Evolutionary conservation across 164 flowering plant genomes (phyloP).

Genomic region (Tinospora cordifolia): DNA sequence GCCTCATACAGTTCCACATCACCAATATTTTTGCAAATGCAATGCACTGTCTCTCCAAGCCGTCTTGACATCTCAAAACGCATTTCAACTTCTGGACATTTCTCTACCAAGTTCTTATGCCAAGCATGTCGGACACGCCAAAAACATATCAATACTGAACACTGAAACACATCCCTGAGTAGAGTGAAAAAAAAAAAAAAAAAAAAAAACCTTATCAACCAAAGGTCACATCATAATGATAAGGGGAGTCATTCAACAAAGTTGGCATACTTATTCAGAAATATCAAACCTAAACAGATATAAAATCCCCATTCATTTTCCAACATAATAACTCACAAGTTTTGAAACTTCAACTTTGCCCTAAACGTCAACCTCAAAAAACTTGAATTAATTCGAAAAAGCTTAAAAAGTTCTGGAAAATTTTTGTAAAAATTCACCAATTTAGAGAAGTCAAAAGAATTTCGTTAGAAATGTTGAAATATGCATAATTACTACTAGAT

Average conservation of each 20-base stretch:
- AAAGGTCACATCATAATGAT: background rate
- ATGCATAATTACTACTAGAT: too few relatives aligned
- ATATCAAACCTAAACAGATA: background rate
- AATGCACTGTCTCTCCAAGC: conserved; percentile 50
- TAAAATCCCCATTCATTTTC: background rate
- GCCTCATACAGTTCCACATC: conserved; percentile 37
- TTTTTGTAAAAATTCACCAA: too few relatives aligned
- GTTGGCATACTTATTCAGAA: background rate
- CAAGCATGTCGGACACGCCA: conserved; percentile 95
- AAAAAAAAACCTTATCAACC: background rate
- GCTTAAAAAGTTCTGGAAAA: too few relatives aligned
- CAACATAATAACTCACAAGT: too few relatives aligned
- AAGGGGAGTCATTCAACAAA: background rate
- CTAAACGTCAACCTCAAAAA: too few relatives aligned
- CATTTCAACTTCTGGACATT: conserved; percentile 42
- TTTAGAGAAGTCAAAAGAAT: too few relatives aligned
- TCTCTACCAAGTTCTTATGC: conserved; percentile 75
- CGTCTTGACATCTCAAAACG: conserved; percentile 47
- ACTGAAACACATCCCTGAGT: conserved; percentile 82
- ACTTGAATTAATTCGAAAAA: too few relatives aligned
- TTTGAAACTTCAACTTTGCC: too few relatives aligned
- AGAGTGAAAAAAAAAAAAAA: conserved; percentile 9
- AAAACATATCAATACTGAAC: conserved; percentile 64
- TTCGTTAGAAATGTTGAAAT: too few relatives aligned
- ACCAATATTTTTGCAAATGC: conserved; percentile 50